A percentile compares a stretch with the other conserved stretches of the same genome.
Conservation (phyloP, 805 yeast species). For the Middelhovenomyces tepae region DNA sequence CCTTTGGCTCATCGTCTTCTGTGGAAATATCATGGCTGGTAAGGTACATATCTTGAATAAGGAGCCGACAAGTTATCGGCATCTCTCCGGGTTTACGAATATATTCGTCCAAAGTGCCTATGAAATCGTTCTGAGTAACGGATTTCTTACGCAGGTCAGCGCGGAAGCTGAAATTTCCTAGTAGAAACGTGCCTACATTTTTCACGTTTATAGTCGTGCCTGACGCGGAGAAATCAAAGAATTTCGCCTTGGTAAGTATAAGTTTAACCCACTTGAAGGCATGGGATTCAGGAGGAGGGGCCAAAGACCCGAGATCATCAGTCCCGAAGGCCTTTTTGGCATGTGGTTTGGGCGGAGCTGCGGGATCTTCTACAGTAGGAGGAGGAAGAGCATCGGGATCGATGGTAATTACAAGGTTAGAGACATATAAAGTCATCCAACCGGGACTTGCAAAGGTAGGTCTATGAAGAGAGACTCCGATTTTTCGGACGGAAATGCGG, state of each 20-base stretch:
- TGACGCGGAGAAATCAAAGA: slow-evolving; percentile 20
- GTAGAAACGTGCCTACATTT: slow-evolving; percentile 20
- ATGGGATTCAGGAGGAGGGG: slow-evolving; percentile 17
- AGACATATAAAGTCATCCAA: slow-evolving; percentile 27
- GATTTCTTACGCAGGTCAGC: slow-evolving; percentile 25
- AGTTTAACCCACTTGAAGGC: slow-evolving; percentile 15
- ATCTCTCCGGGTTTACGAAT: slow-evolving; percentile 21
- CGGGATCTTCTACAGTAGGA: not conserved
- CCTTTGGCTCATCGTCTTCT: slow-evolving; percentile 25
- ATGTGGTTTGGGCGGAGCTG: not conserved
- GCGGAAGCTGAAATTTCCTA: slow-evolving; percentile 22
- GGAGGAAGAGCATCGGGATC: slow-evolving; percentile 17
- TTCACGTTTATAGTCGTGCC: slow-evolving; percentile 21
- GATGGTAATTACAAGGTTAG: slow-evolving; percentile 25
- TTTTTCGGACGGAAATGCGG: slow-evolving; percentile 26
- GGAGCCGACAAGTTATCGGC: slow-evolving; percentile 21
- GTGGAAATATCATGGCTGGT: slow-evolving; percentile 19
- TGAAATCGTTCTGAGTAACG: slow-evolving; percentile 19
- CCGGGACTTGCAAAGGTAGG: slow-evolving; percentile 35
- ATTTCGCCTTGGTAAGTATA: slow-evolving; percentile 16
- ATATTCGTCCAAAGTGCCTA: slow-evolving; percentile 28
- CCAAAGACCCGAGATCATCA: not conserved
- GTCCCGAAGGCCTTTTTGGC: not conserved
- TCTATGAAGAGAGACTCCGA: slow-evolving; percentile 30
- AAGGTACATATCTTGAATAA: slow-evolving; percentile 23